phyloP scores from a whole-genome alignment of 331 rosid species.

The Malus hybrid region DNA sequence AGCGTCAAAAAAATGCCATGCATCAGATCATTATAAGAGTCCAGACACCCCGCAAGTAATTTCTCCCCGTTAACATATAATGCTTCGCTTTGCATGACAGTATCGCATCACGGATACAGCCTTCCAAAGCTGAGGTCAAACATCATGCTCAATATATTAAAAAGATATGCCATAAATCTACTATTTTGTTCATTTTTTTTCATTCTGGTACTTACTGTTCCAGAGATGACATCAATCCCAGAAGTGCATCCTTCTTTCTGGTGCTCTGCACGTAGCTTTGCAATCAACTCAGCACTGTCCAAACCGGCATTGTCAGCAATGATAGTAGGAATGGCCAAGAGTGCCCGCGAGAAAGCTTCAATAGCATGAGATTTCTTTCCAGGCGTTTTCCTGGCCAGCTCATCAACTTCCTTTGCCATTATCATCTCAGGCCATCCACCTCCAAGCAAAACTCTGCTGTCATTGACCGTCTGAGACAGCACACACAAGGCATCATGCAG shows the following conservation, averaged over 20 bases:
- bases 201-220: slow-evolving; percentile 54
- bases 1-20: background rate
- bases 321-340: slow-evolving; percentile 72
- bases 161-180: background rate
- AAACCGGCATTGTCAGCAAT: slow-evolving; percentile 98
- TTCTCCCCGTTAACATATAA: too few relatives aligned
- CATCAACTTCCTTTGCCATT: slow-evolving; percentile 89
- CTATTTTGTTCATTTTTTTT: background rate
- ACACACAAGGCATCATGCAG: slow-evolving; percentile 96
- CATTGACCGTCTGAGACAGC: slow-evolving; percentile 90
- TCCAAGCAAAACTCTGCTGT: slow-evolving; percentile 90
- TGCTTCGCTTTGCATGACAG: too few relatives aligned
- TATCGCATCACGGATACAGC: too few relatives aligned
- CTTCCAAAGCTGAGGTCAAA: too few relatives aligned
- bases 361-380: slow-evolving; percentile 95
- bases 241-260: slow-evolving; percentile 74
- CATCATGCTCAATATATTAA: background rate
- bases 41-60: background rate
- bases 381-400: slow-evolving; percentile 85
- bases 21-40: background rate
- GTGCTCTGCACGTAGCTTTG: slow-evolving; percentile 93
- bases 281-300: slow-evolving; percentile 95
- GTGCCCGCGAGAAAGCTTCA: slow-evolving; percentile 91
- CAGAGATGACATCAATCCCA: slow-evolving; percentile 93
- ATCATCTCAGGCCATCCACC: slow-evolving; percentile 99